Base-by-base conservation (phyloP, 345 rosid species). In the Cardamine resedifolia region DNA sequence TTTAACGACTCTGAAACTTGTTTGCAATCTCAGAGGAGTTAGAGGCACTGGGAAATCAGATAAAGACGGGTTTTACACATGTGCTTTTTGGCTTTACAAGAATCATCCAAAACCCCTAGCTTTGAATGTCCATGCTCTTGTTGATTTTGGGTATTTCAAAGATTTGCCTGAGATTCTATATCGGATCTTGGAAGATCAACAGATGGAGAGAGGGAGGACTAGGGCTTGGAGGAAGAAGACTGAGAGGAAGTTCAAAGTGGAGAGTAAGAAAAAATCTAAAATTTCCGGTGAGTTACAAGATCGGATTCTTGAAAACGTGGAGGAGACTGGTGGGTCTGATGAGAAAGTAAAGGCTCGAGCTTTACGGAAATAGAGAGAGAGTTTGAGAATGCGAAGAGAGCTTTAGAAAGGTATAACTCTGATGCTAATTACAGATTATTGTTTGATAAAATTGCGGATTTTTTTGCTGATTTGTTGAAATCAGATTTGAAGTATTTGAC, bases 41-140 rank as follows among this genome's bases (percentile, higher is more conserved):
- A 81, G 87, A 1, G 88, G 97, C 15, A 87, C 87, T 0, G 91
- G 91, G 14, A 87, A 91, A 20, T 79, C 86, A 1, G 88, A 89
- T 41, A 87, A 71, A 74, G 91, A 87, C 77, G 90, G 96, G 26
- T 91, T 83, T 77, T 83, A 86, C 61, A 63, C 80, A 0, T 77
- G 82, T 0, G 90, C 85, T 7, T 45, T 75, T 31, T 91, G 91
- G 93, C 79, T 89, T 34, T 80, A 76, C 67, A 19, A 64, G 44
- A 66, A 73, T 52, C 92, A 86, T 30, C 94, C 96, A 2, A 80
- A 81, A 41, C 85, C 96, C 15, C 74, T 91, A 18, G 87, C 93
- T 24, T 80, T 76, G 56, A 91, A 83, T 60, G 62, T 80, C 18
- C 72, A 66, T 2, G 43, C 74, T 10, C 70, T 85, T 30, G 83